Base-by-base conservation (phyloP, 2,329 filamentous ascomycete species). In the Penicillium paneum region DNA sequence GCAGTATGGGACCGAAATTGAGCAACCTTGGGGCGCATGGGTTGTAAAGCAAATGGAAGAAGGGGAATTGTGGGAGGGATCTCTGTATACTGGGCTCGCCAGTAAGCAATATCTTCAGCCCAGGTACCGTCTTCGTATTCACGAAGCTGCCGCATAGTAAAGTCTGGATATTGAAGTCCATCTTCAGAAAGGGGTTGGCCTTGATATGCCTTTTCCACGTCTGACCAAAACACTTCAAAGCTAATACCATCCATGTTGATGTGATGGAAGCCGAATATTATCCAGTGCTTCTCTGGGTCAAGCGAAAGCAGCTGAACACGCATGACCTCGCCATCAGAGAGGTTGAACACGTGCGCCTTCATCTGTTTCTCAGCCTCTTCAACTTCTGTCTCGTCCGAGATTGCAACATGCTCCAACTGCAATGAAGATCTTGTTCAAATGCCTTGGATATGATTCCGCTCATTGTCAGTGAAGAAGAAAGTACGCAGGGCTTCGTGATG, bases 231-330 rank as follows among this genome's bases (percentile, higher is more conserved):
- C 2, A 81, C 58, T 10, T 76, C 58, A 3, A 73, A 73, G 41
- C 78, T 78, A 35, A 75, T 56, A 0, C 76, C 79, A 56, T 83
- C 81, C 70, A 83, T 74, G 32, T 71, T 65, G 35, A 83, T 81
- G 58, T 82, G 79, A 54, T 82, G 79, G 42, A 70, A 72, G 1
- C 67, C 67, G 5, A 83, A 43, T 0, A 83, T 36, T 3, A 82
- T 54, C 58, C 67, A 75, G 54, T 79, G 74, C 1, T 57, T 49
- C 0, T 64, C 65, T 1, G 64, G 55, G 0, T 42, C 17, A 10
- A 56, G 31, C 0, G 59, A 55, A 8, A 63, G 55, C 2, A 66
- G 39, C 0, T 46, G 47, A 2, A 66, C 49, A 19, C 61, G 59
- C 35, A 69, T 52, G 1, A 59, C 54, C 10, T 76, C 62, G 10